Percentiles rank a stretch among this genome's conserved stretches.
phyloP scores from a whole-genome alignment of 768 basidiomycete genomes.

The Leccinum imitatum region DNA sequence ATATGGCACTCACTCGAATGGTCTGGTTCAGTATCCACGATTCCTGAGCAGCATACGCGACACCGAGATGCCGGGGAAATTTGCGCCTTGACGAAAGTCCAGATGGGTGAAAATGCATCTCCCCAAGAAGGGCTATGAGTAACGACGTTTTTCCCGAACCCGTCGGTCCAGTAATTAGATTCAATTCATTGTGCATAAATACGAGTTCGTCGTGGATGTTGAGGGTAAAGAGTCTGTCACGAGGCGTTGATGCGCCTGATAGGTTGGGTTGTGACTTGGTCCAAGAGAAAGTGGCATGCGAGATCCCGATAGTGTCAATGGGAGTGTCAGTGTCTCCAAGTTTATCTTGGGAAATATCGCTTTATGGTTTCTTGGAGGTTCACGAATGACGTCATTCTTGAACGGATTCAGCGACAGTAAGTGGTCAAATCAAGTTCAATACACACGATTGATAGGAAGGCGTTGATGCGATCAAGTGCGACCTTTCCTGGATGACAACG shows the following conservation, averaged over 20 bases:
- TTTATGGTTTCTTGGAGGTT: background rate
- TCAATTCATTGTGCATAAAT: slow-evolving; percentile 52
- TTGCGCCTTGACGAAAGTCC: slow-evolving; percentile 60
- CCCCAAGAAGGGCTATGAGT: slow-evolving; percentile 55
- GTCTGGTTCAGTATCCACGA: slow-evolving; percentile 84
- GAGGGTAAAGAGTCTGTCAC: slow-evolving; percentile 46
- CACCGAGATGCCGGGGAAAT: slow-evolving; percentile 62
- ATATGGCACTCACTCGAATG: slow-evolving; percentile 43
- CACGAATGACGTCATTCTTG: slow-evolving; percentile 5
- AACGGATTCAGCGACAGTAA: background rate
- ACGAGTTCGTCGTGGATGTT: slow-evolving; percentile 49
- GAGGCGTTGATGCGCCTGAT: background rate
- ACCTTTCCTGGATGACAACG: slow-evolving; percentile 15
- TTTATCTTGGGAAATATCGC: background rate
- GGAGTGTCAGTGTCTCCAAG: background rate
- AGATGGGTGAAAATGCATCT: slow-evolving; percentile 61
- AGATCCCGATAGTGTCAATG: slow-evolving; percentile 3
- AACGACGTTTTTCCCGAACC: slow-evolving; percentile 63
- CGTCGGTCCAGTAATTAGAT: slow-evolving; percentile 60
- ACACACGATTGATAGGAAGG: slow-evolving; percentile 6
- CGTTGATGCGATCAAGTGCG: slow-evolving; percentile 11
- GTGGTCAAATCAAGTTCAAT: background rate
- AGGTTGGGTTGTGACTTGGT: background rate
- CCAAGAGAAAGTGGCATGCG: slow-evolving; percentile 11
- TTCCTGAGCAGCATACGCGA: slow-evolving; percentile 82